Conservation (phyloP, 176 grass and related monocot species). For the Oryza nivara region DNA sequence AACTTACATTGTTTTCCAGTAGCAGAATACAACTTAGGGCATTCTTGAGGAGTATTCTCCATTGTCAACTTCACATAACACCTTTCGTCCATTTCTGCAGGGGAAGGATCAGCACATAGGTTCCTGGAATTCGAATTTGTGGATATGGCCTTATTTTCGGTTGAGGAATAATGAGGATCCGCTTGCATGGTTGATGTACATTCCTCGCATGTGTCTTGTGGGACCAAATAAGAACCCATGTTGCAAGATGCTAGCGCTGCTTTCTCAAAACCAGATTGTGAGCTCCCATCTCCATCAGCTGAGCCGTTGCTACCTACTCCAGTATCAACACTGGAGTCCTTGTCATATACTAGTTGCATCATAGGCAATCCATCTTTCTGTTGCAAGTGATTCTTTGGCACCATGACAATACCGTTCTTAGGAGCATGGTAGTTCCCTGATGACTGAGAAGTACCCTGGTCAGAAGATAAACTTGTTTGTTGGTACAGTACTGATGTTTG, state of each 20-base stretch:
- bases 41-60: conserved; percentile 42
- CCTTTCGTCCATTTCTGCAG: conserved; percentile 42
- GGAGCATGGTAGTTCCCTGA: conserved; percentile 37
- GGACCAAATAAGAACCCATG: conserved; percentile 25
- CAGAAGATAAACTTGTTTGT: conserved; percentile 34
- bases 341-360: conserved; percentile 30
- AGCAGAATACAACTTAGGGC: conserved; percentile 32
- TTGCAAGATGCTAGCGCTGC: conserved; percentile 26
- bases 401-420: conserved; percentile 37
- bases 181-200: not conserved
- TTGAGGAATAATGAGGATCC: conserved; percentile 22
- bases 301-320: not conserved
- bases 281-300: conserved; percentile 20
- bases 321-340: conserved; percentile 21
- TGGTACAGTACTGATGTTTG: conserved; percentile 30
- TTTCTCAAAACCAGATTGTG: conserved; percentile 25
- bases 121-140: conserved; percentile 18
- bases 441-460: conserved; percentile 37
- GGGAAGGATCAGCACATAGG: conserved; percentile 10
- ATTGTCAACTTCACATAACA: conserved; percentile 33
- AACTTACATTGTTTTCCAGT: conserved; percentile 40
- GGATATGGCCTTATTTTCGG: conserved; percentile 15
- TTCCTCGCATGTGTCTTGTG: conserved; percentile 7
- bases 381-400: conserved; percentile 28
- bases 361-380: conserved; percentile 29